phyloP scores from a whole-genome alignment of 176 grass and related monocot genomes.

The Juncus effusus region DNA sequence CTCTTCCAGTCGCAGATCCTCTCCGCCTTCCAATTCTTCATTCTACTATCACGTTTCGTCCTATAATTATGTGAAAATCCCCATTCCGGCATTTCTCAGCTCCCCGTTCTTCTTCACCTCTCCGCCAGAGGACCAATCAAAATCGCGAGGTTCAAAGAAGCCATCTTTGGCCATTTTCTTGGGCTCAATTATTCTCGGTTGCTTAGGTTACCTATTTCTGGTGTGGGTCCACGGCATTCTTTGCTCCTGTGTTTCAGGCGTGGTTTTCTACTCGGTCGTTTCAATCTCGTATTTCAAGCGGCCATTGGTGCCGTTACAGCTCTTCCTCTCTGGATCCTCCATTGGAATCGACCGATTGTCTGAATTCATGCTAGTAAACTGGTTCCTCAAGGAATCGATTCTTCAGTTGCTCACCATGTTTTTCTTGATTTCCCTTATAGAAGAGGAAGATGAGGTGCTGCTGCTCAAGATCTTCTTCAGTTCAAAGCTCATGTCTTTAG shows the following conservation, averaged over 20 bases:
- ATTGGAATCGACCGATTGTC: slow-evolving; percentile 51
- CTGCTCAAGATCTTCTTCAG: slow-evolving; percentile 77
- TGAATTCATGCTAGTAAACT: slow-evolving; percentile 56
- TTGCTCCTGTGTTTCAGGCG: slow-evolving; percentile 55
- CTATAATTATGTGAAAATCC: slow-evolving; percentile 41
- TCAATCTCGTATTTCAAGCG: slow-evolving; percentile 31
- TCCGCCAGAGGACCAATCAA: slow-evolving; percentile 35
- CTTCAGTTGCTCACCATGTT: slow-evolving; percentile 73
- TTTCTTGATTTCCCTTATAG: slow-evolving; percentile 58
- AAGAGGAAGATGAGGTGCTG: slow-evolving; percentile 44
- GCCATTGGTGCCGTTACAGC: slow-evolving; percentile 24
- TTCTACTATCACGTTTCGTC: slow-evolving; percentile 28
- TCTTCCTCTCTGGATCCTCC: slow-evolving; percentile 38
- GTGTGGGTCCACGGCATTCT: slow-evolving; percentile 56
- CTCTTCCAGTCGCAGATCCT: slow-evolving; percentile 43
- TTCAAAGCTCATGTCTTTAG: slow-evolving; percentile 78
- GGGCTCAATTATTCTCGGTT: slow-evolving; percentile 59
- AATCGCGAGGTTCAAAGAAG: slow-evolving; percentile 19
- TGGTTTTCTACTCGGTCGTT: slow-evolving; percentile 51
- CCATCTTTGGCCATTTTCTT: slow-evolving; percentile 41
- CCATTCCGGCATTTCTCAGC: slow-evolving; percentile 26
- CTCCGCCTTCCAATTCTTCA: slow-evolving; percentile 32
- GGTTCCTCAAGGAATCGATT: slow-evolving; percentile 64
- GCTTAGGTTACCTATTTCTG: slow-evolving; percentile 56
- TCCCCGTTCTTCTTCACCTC: slow-evolving; percentile 49